phyloP scores from a whole-genome alignment of 176 grass and related monocot species.

The Aegilops umbellulata region DNA sequence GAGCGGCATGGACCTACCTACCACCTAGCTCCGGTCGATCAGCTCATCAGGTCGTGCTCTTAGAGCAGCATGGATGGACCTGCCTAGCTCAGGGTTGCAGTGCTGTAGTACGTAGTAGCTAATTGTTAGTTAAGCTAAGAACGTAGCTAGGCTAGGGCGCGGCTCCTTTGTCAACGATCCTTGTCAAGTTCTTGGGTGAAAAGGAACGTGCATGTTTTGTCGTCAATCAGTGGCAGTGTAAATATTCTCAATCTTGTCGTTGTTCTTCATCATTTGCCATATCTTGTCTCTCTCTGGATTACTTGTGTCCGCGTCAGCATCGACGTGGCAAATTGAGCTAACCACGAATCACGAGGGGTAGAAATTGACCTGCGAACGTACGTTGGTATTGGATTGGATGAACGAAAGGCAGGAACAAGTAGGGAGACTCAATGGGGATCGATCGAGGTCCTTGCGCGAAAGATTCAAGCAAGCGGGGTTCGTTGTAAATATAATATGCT shows the following conservation, averaged over 20 bases:
- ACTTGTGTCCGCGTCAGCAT: neutral
- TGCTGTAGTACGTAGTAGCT: conserved; percentile 6
- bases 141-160: neutral
- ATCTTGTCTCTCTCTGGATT: neutral
- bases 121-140: neutral
- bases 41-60: conserved; percentile 40
- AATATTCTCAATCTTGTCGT: neutral
- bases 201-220: conserved; percentile 5
- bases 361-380: neutral
- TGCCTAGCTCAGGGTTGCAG: neutral
- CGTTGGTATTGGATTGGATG: neutral
- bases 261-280: neutral
- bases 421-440: neutral
- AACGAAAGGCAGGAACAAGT: neutral
- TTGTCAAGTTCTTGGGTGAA: conserved; percentile 26
- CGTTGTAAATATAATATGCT: neutral
- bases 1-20: neutral
- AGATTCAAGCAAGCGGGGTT: neutral
- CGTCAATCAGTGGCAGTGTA: conserved; percentile 9
- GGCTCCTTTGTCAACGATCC: conserved; percentile 26
- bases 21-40: neutral
- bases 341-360: neutral
- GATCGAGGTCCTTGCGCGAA: neutral
- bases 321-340: neutral
- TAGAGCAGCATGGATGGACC: conserved; percentile 1